Base-by-base conservation (phyloP, 345 rosid species). In the Populus pruinosa region DNA sequence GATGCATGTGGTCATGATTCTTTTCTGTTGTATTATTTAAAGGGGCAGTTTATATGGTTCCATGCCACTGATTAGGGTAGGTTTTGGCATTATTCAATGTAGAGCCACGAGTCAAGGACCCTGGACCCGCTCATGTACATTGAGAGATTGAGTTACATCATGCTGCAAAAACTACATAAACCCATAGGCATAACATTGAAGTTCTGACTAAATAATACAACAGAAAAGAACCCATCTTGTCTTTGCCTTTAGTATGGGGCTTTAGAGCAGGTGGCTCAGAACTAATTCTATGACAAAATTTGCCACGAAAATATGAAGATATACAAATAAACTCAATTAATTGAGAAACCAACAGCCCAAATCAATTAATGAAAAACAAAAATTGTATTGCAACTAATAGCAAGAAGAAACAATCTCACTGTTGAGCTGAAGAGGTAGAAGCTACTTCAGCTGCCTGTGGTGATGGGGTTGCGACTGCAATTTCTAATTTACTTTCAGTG, bases 281-380 rank as follows among this genome's bases (percentile, higher is more conserved):
- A 74, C 83, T 75, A 82, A 79, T 74, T 44, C 71, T 31, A 43
- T 53, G 72, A 75, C 63, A 77, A 43, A 62, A 44, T 63, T 68
- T 69, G 70, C 33, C 69, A 53, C 53, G 38, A 67, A 65, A 65
- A 39, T 18, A 56, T 25, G 61, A 67, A 43, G 61, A 35, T 44
- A 76, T 47, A 67, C 31, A 64, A 72, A 76, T 23, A 67, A 71
- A 23, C 74, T 76, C 35, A 74, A 76, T 65, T 69, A 70, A 50
- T 43, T 29, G 56, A 72, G 56, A 72, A 82, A 62, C 71, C 59
- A 72, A 77, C 69, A 74, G 43, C 53, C 44, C 55, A 66, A 50
- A 67, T 66, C 68, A 72, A 33, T 56, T 23, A 69, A 67, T 1
- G 10, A 14, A 67, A 39, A 8, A 64, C 33, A 27, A 71, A 59